Percentiles rank a stretch among this genome's conserved stretches.
Evolutionary conservation across 768 basidiomycete species (phyloP).

Genomic region (Tubosaeta brunneosetosa): DNA sequence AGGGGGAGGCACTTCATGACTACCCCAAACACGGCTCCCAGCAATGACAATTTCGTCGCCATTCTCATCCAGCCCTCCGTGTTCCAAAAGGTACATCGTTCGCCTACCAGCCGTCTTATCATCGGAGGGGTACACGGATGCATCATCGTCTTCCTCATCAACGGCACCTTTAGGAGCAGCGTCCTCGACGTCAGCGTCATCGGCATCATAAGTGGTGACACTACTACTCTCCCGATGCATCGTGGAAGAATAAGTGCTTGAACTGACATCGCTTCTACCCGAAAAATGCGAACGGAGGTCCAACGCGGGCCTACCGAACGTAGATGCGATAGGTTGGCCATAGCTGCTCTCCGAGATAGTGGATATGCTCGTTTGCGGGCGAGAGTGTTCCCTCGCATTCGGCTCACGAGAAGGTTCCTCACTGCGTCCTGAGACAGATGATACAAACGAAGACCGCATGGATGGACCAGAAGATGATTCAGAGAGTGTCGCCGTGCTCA

Average conservation of each 20-base stretch:
- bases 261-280: constrained; percentile 14
- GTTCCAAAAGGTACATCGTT: constrained; percentile 31
- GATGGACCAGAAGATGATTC: constrained; percentile 29
- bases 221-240: constrained; percentile 18
- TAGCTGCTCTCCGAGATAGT: constrained; percentile 17
- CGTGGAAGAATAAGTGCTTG: constrained; percentile 14
- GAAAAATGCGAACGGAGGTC: constrained; percentile 18
- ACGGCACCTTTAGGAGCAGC: constrained; percentile 4
- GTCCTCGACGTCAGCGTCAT: constrained; percentile 20
- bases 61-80: constrained; percentile 22
- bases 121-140: constrained; percentile 26
- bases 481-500: constrained; percentile 22
- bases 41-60: constrained; percentile 18
- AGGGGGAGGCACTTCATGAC: constrained; percentile 15
- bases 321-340: constrained; percentile 11
- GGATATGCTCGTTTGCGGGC: constrained; percentile 21
- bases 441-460: constrained; percentile 22
- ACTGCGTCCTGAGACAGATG: constrained; percentile 18
- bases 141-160: constrained; percentile 27
- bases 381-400: constrained; percentile 9
- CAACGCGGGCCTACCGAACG: not conserved
- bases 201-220: constrained; percentile 18
- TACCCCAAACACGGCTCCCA: constrained; percentile 21
- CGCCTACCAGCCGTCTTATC: constrained; percentile 32
- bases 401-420: constrained; percentile 8